phyloP scores from a whole-genome alignment of 2,329 filamentous ascomycete genomes.

The Paradendryphiella salina region DNA sequence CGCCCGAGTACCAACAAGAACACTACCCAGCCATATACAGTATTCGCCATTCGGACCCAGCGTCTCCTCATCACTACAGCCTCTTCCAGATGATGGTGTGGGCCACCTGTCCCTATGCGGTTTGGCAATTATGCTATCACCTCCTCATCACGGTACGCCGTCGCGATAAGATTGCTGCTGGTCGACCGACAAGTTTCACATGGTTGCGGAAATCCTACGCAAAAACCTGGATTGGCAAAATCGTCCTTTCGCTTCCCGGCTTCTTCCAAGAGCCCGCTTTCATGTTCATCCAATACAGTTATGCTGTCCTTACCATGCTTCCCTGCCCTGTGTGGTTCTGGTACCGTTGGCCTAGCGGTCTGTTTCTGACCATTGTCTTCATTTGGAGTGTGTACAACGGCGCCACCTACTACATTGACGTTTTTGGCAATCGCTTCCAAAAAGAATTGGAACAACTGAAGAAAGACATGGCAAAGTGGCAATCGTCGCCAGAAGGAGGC shows the following conservation, averaged over 20 bases:
- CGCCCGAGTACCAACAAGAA: conserved; percentile 64
- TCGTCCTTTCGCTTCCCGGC: conserved; percentile 78
- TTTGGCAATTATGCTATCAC: conserved; percentile 94
- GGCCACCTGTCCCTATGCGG: conserved; percentile 87
- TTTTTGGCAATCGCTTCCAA: conserved; percentile 95
- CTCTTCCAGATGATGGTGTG: conserved; percentile 86
- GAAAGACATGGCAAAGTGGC: conserved; percentile 87
- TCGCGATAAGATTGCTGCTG: conserved; percentile 93
- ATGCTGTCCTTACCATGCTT: conserved; percentile 89
- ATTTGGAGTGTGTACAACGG: conserved; percentile 96
- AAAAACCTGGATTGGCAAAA: conserved; percentile 82
- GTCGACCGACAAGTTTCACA: conserved; percentile 93
- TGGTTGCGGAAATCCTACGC: conserved; percentile 93
- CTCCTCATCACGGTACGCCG: conserved; percentile 93
- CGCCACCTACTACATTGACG: conserved; percentile 96
- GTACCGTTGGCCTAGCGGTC: conserved; percentile 75
- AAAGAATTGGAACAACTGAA: conserved; percentile 90
- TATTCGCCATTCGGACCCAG: conserved; percentile 70
- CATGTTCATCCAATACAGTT: conserved; percentile 93
- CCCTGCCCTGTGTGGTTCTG: conserved; percentile 96
- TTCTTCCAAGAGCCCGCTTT: conserved; percentile 83
- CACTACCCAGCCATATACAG: conserved; percentile 84
- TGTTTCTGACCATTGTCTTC: conserved; percentile 82
- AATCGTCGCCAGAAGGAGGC: conserved; percentile 50
- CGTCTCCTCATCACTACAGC: conserved; percentile 78